Base-by-base conservation (phyloP, 2,329 filamentous ascomycete species). In the Incumbomyces delicatus region DNA sequence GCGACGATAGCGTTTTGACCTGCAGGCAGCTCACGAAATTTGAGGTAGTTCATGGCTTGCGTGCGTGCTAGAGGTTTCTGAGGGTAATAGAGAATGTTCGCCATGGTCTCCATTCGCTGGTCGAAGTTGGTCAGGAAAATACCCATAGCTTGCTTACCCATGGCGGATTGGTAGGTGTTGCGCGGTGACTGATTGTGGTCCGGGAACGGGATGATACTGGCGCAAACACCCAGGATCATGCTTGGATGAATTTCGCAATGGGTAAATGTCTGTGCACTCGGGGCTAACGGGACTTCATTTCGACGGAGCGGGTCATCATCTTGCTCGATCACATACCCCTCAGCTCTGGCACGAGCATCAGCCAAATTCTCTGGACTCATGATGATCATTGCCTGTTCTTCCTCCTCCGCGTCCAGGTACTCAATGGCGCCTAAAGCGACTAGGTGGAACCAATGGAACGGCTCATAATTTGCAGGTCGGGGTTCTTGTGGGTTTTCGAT, bases 121-220 rank as follows among this genome's bases (percentile, higher is more conserved):
- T 87, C 83, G 66, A 94, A 98, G 64, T 98, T 98, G 11, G 94
- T 98, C 47, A 98, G 75, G 72, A 95, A 95, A 59, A 96, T 89
- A 62, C 94, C 92, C 94, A 98, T 98, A 52, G 92, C 92, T 77
- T 98, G 92, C 70, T 98, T 98, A 73, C 94, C 92, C 92, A 98
- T 98, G 63, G 92, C 92, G 60, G 90, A 95, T 70, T 96, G 90
- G 67, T 95, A 98, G 3, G 90, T 96, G 64, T 98, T 98, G 84
- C 92, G 85, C 56, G 92, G 92, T 53, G 90, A 96, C 78, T 94
- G 61, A 40, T 98, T 98, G 72, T 98, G 92, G 70, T 98, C 92
- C 1, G 94, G 92, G 80, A 98, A 98, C 0, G 92, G 92, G 73
- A 98, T 98, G 66, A 98, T 98, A 70, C 89, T 95, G 59, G 92